Conservation (phyloP, 257 asterid species). For the Striga asiatica region DNA sequence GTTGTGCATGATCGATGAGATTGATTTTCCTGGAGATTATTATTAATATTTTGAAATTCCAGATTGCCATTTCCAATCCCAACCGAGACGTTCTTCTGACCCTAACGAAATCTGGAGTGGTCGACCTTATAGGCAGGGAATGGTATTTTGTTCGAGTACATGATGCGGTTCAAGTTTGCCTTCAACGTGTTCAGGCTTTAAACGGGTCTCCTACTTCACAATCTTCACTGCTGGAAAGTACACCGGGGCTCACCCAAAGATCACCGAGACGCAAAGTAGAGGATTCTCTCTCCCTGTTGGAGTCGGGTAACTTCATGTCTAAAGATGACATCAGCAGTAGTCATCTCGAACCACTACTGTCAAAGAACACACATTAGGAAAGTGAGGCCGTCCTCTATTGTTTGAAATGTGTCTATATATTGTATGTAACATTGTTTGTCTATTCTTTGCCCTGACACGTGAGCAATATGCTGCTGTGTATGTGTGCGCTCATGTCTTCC, state of each 20-base stretch:
- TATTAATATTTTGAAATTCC: constrained; percentile 12
- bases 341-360: constrained; percentile 58
- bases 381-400: background rate
- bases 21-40: background rate
- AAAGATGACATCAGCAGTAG: constrained; percentile 16
- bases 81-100: constrained; percentile 70
- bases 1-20: background rate
- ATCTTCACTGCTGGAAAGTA: constrained; percentile 28
- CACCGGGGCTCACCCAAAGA: constrained; percentile 37
- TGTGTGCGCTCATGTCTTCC: constrained; percentile 8
- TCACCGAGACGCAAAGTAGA: constrained; percentile 38
- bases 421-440: constrained; percentile 19
- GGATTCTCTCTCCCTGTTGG: constrained; percentile 47
- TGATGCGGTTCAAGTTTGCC: constrained; percentile 90
- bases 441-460: constrained; percentile 10
- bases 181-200: constrained; percentile 54
- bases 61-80: constrained; percentile 88
- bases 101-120: constrained; percentile 55
- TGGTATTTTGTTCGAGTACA: constrained; percentile 93
- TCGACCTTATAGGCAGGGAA: constrained; percentile 74
- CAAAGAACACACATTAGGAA: constrained; percentile 34
- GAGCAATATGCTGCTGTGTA: constrained; percentile 1
- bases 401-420: constrained; percentile 8
- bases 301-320: constrained; percentile 33
- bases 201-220: constrained; percentile 29